Conservation (phyloP, 2,329 filamentous ascomycete genomes). For the Diaporthe sp. region DNA sequence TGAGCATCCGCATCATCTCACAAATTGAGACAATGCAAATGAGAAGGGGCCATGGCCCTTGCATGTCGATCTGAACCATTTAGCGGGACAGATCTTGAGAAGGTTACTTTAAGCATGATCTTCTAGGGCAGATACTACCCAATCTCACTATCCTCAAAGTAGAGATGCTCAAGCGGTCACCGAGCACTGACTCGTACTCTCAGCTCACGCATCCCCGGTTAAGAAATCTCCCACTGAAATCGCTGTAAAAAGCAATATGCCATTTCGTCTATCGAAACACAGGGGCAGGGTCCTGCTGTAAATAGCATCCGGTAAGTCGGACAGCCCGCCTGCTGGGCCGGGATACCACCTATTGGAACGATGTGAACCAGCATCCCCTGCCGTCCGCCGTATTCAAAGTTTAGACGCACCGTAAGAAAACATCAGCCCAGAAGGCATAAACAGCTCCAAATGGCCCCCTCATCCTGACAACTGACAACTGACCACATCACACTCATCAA, state of each 20-base stretch:
- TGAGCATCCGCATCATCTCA: neutral
- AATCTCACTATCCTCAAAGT: neutral
- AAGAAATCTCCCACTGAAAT: neutral
- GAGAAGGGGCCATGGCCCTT: neutral
- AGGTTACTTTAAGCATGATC: constrained; percentile 12
- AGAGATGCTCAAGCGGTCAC: constrained; percentile 9
- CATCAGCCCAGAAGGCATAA: neutral
- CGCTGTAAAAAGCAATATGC: constrained; percentile 1
- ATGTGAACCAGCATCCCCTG: constrained; percentile 16
- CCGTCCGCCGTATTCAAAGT: constrained; percentile 9
- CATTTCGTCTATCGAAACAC: constrained; percentile 29
- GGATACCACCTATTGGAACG: neutral
- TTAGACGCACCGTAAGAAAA: constrained; percentile 7
- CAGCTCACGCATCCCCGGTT: neutral
- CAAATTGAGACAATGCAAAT: neutral
- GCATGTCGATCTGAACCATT: neutral
- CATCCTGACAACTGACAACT: neutral
- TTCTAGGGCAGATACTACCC: neutral
- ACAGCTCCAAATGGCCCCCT: neutral
- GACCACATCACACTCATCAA: neutral
- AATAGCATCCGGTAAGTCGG: constrained; percentile 18
- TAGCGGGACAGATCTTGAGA: constrained; percentile 8
- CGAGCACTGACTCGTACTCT: constrained; percentile 14
- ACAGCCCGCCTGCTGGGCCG: neutral
- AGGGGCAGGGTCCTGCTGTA: constrained; percentile 20